Evolutionary conservation across 129 eudicot species (phyloP), one percentile per base, ranked within the genome.

Genomic region (Heracleum sosnowskyi): DNA sequence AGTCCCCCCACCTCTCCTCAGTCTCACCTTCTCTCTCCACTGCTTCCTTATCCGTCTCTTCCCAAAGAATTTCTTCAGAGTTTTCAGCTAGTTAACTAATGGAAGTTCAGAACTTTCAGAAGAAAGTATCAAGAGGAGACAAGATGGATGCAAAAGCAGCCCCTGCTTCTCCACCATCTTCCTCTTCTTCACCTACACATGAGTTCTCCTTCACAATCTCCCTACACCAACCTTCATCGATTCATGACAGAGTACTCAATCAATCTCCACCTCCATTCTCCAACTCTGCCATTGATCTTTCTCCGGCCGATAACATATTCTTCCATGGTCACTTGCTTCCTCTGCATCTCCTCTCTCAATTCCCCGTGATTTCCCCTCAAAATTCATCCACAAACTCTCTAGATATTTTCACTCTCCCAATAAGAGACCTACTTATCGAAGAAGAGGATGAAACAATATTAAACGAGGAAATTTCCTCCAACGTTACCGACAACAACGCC

Each of bases 221-320:
- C 66, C 92, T 93, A 80, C 88, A 89, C 79, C 85, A 51, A 75
- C 85, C 76, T 36, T 80, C 77, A 73, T 81, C 77, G 46, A 73
- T 24, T 69, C 83, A 45, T 20, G 74, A 79, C 42, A 74, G 69
- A 17, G 60, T 68, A 18, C 45, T 81, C 45, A 83, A 79, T 55
- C 16, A 76, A 68, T 72, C 68, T 17, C 33, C 78, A 12, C 76
- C 86, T 11, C 79, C 87, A 77, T 79, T 81, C 17, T 22, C 76
- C 76, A 18, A 16, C 76, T 16, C 74, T 69, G 96, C 95, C 46
- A 74, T 91, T 35, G 98, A 93, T 79, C 79, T 93, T 31, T 83
- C 98, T 37, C 98, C 98, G 4, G 98, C 98, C 3, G 98, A 91
- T 73, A 97, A 93, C 31, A 91, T 93, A 79, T 93, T 93, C 90